Conservation (phyloP, 2,329 filamentous ascomycete species). For the Iodosphaeria phyllophila region DNA sequence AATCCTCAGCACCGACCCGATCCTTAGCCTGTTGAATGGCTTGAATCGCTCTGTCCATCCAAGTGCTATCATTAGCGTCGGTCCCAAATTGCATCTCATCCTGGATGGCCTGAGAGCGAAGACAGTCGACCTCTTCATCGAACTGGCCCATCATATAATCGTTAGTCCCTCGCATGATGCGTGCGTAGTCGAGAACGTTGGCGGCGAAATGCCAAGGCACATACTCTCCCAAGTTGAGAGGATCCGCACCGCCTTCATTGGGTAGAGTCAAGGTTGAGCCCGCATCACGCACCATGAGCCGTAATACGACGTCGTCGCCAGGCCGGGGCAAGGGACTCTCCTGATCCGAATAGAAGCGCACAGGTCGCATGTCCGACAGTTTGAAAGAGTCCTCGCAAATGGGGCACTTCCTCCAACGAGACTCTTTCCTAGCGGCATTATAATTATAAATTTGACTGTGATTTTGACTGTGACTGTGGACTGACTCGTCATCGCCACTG, state of each 20-base stretch:
- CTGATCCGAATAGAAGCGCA: constrained; percentile 80
- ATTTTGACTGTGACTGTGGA: too few relatives aligned
- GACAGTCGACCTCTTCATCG: constrained; percentile 56
- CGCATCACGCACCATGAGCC: constrained; percentile 64
- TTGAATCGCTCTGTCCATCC: constrained; percentile 69
- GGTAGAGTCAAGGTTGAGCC: constrained; percentile 77
- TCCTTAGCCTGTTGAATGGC: constrained; percentile 60
- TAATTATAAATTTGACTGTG: too few relatives aligned
- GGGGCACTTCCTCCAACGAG: constrained; percentile 85
- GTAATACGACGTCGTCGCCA: constrained; percentile 76
- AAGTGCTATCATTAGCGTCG: constrained; percentile 80
- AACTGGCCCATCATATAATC: constrained; percentile 75
- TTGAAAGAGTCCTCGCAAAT: constrained; percentile 93
- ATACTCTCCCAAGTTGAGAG: constrained; percentile 49
- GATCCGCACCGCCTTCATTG: constrained; percentile 55
- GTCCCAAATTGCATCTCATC: constrained; percentile 79
- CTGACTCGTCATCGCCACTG: constrained; percentile 46
- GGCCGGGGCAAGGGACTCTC: constrained; percentile 64
- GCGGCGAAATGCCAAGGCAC: constrained; percentile 92
- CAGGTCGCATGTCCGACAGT: constrained; percentile 72
- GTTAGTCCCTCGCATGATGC: constrained; percentile 85
- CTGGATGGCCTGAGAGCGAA: constrained; percentile 63
- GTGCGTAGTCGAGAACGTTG: constrained; percentile 84
- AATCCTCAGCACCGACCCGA: constrained; percentile 28
- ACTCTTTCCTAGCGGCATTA: constrained; percentile 51